These are phyloP conservation scores for Pythium sukuiense DNA, from an alignment of 352 stramenopile genomes.

Conservation along the genomic window DNA sequence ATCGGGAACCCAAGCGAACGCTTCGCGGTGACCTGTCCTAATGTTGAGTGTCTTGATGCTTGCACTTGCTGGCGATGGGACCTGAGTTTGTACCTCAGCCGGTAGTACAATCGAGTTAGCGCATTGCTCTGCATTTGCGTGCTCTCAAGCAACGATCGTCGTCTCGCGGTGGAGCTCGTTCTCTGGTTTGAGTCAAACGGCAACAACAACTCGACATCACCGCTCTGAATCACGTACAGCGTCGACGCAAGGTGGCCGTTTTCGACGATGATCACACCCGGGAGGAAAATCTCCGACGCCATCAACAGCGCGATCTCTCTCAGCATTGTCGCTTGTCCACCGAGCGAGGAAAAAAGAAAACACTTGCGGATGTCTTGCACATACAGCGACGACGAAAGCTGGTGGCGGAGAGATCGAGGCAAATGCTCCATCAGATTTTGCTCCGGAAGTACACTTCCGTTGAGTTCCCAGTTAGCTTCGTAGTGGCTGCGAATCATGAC, in stretches of 20 bases:
- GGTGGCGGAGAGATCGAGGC: constrained; percentile 44
- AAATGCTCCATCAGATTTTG: constrained; percentile 51
- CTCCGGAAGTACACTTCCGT: constrained; percentile 54
- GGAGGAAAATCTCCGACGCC: constrained; percentile 58
- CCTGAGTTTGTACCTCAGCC: neutral
- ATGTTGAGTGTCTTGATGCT: neutral
- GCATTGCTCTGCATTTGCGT: neutral
- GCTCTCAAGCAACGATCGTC: constrained; percentile 5
- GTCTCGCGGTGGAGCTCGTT: neutral
- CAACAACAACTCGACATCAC: constrained; percentile 54
- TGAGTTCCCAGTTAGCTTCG: constrained; percentile 75
- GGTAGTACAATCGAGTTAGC: constrained; percentile 1
- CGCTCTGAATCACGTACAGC: constrained; percentile 60
- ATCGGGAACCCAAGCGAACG: constrained; percentile 33
- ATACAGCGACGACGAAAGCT: constrained; percentile 42
- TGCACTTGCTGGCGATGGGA: neutral
- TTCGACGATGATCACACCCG: constrained; percentile 49
- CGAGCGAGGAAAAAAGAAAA: constrained; percentile 21
- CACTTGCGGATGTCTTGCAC: constrained; percentile 31
- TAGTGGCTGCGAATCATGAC: constrained; percentile 62
- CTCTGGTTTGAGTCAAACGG: constrained; percentile 22
- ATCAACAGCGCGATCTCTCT: constrained; percentile 30
- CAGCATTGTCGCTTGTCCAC: constrained; percentile 16
- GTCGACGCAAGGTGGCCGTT: constrained; percentile 50
- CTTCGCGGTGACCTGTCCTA: neutral